Conservation (phyloP, 768 basidiomycete genomes). For the Tephrocybe sp. region DNA sequence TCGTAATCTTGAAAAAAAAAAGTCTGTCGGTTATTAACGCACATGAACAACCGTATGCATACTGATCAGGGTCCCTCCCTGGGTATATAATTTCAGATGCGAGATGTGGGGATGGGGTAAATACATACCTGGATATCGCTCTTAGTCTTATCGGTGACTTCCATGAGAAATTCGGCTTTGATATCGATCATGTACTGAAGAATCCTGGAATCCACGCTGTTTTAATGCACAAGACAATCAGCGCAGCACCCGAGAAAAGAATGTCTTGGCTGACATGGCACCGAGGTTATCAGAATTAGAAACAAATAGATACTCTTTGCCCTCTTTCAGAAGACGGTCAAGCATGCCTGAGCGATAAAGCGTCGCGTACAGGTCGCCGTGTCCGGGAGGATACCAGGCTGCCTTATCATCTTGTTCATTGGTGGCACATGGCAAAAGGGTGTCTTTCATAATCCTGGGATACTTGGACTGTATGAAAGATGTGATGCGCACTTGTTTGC, state of each 20-base stretch:
- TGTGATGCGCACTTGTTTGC: slow-evolving; percentile 79
- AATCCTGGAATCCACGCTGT: slow-evolving; percentile 73
- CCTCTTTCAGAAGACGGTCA: slow-evolving; percentile 74
- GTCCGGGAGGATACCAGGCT: slow-evolving; percentile 89
- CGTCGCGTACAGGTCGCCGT: slow-evolving; percentile 83
- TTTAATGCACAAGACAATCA: slow-evolving; percentile 19
- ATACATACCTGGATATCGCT: slow-evolving; percentile 53
- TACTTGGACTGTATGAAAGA: slow-evolving; percentile 85
- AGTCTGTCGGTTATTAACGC: background rate
- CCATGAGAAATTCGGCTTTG: slow-evolving; percentile 88
- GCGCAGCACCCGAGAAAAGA: slow-evolving; percentile 1
- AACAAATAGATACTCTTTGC: slow-evolving; percentile 88
- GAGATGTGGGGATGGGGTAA: background rate
- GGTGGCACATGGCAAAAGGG: slow-evolving; percentile 71
- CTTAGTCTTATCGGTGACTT: slow-evolving; percentile 96
- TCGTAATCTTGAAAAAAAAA: slow-evolving; percentile 54
- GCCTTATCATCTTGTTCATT: slow-evolving; percentile 67
- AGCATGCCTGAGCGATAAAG: slow-evolving; percentile 75
- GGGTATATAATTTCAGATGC: slow-evolving; percentile 24
- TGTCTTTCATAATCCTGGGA: slow-evolving; percentile 79
- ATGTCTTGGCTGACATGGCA: slow-evolving; percentile 54
- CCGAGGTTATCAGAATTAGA: slow-evolving; percentile 90
- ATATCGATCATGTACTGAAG: slow-evolving; percentile 77
- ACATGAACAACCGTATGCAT: background rate
- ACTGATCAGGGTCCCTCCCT: slow-evolving; percentile 74